A percentile compares a stretch with the other conserved stretches of the same genome.
Conservation (phyloP, 225 moss, liverwort and hornwort species). For the Anthoceros angustus region DNA sequence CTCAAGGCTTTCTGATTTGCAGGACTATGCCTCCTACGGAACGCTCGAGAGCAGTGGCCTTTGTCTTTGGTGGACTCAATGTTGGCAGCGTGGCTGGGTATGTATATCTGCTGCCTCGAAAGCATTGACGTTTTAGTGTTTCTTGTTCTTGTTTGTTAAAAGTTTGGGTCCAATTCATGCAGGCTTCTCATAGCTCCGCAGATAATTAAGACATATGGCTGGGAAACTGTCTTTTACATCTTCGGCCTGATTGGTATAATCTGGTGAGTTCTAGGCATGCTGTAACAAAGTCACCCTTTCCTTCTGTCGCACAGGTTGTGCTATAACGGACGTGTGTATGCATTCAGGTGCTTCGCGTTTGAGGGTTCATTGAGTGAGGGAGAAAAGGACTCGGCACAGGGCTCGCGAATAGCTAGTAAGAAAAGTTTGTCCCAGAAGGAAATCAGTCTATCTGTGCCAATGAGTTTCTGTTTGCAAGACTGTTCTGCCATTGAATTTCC, state of each 20-base stretch:
- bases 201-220: constrained; percentile 58
- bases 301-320: not conserved
- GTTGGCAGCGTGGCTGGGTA: constrained; percentile 91
- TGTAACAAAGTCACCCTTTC: not conserved
- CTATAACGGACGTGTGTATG: constrained; percentile 8
- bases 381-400: not conserved
- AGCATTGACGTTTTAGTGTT: not conserved
- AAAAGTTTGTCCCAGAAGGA: not conserved
- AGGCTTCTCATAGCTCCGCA: constrained; percentile 82
- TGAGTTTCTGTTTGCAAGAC: too few relatives aligned
- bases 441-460: too few relatives aligned
- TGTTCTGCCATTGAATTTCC: too few relatives aligned
- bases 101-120: not conserved
- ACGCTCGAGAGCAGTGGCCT: constrained; percentile 85
- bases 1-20: constrained; percentile 11
- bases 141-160: constrained; percentile 6
- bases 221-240: constrained; percentile 86
- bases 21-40: constrained; percentile 77
- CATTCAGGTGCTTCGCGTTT: constrained; percentile 25
- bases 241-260: constrained; percentile 63
- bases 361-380: constrained; percentile 12
- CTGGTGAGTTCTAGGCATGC: constrained; percentile 32
- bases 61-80: constrained; percentile 87
- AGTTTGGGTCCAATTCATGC: constrained; percentile 6
- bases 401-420: not conserved